A percentile compares a stretch with the other conserved stretches of the same genome.
phyloP scores from a whole-genome alignment of 805 yeast genomes.

The Saccharomycopsis malanga region DNA sequence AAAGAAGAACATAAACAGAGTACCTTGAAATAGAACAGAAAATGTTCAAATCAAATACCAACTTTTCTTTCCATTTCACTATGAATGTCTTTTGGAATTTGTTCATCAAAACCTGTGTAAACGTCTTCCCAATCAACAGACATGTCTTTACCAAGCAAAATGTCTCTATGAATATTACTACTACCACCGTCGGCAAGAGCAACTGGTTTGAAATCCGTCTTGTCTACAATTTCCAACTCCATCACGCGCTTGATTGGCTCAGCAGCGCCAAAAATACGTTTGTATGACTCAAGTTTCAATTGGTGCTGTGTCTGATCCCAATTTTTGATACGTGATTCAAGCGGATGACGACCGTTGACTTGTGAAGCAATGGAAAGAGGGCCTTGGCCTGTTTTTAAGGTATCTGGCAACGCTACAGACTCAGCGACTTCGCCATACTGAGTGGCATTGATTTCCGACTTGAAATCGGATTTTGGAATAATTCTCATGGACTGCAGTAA shows the following conservation, averaged over 20 bases:
- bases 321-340: constrained; percentile 62
- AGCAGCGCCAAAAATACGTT: constrained; percentile 84
- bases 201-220: constrained; percentile 62
- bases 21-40: no score
- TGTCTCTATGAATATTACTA: constrained; percentile 61
- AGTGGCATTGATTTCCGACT: constrained; percentile 38
- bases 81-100: constrained; percentile 47
- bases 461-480: constrained; percentile 10
- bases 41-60: constrained; percentile 43
- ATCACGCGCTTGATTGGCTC: constrained; percentile 88
- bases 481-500: constrained; percentile 4
- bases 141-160: constrained; percentile 69
- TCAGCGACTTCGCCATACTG: constrained; percentile 39
- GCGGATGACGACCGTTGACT: constrained; percentile 76
- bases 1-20: no score
- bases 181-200: constrained; percentile 60
- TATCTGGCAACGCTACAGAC: constrained; percentile 63
- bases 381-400: constrained; percentile 58
- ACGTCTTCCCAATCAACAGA: constrained; percentile 91
- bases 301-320: constrained; percentile 79
- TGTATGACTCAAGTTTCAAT: constrained; percentile 65
- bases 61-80: constrained; percentile 61
- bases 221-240: constrained; percentile 73
- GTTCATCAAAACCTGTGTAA: constrained; percentile 45
- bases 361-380: constrained; percentile 47